phyloP scores from a whole-genome alignment of 2,329 filamentous ascomycete species.

The Nemania sp. region DNA sequence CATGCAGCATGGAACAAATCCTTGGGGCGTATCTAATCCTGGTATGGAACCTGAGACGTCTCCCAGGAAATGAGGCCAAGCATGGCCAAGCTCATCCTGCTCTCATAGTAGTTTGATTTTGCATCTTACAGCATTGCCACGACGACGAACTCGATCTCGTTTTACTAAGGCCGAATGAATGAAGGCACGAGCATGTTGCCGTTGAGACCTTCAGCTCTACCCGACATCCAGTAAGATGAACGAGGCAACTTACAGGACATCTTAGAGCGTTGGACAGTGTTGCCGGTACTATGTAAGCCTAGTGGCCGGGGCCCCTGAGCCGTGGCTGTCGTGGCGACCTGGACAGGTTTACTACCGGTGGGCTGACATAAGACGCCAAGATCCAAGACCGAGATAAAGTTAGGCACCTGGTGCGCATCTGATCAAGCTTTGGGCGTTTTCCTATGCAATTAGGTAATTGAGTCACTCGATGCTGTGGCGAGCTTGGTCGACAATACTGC shows the following conservation, averaged over 20 bases:
- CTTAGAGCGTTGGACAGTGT: background rate
- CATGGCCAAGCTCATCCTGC: constrained; percentile 8
- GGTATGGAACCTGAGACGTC: constrained; percentile 16
- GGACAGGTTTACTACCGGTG: constrained; percentile 11
- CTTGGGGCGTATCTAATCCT: constrained; percentile 1
- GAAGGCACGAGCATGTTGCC: too few species aligned
- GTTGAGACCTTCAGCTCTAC: too few species aligned
- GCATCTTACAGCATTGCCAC: too few species aligned
- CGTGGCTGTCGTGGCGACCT: background rate
- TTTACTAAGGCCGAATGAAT: too few species aligned
- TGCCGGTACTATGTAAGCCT: background rate
- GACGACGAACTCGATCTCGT: too few species aligned
- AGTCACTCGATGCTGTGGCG: too few species aligned
- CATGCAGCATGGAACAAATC: constrained; percentile 3
- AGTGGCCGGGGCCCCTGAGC: constrained; percentile 3
- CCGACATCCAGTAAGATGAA: too few species aligned
- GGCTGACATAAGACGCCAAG: constrained; percentile 23
- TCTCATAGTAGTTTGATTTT: too few species aligned
- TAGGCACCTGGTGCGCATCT: background rate
- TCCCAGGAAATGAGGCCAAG: constrained; percentile 19
- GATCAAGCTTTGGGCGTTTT: too few species aligned
- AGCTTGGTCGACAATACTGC: too few species aligned
- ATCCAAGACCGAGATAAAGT: background rate
- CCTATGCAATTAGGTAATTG: background rate
- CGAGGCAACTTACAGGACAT: too few species aligned